Evolutionary conservation across 345 rosid species (phyloP).

Genomic region (Xanthoceras sorbifolium): DNA sequence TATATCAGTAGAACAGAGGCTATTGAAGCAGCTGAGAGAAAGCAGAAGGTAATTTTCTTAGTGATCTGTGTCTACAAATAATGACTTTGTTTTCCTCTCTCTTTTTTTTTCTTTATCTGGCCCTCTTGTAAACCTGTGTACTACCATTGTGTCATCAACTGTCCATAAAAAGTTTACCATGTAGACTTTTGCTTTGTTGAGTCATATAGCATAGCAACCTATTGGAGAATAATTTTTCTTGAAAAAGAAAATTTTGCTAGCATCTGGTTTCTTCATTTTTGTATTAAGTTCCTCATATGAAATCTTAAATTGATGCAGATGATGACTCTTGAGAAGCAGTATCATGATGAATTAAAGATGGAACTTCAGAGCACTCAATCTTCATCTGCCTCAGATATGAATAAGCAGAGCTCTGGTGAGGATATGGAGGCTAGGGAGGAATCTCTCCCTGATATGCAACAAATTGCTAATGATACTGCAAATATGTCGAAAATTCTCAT

Average conservation of each 20-base stretch:
- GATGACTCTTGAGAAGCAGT: slow-evolving; percentile 69
- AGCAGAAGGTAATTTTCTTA: slow-evolving; percentile 49
- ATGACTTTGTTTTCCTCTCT: background rate
- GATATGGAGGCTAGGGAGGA: slow-evolving; percentile 39
- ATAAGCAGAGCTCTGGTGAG: slow-evolving; percentile 25
- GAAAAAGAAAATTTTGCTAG: background rate
- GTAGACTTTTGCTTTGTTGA: background rate
- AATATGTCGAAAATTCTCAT: slow-evolving; percentile 41
- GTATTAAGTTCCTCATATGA: background rate
- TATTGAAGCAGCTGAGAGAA: slow-evolving; percentile 66
- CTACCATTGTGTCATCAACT: background rate
- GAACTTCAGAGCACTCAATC: slow-evolving; percentile 52
- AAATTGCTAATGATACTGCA: slow-evolving; percentile 44
- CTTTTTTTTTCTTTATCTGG: background rate
- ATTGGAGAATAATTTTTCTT: background rate
- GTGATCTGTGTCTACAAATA: background rate
- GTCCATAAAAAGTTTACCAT: background rate
- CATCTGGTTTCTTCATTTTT: background rate
- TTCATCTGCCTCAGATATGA: slow-evolving; percentile 27
- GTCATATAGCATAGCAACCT: background rate
- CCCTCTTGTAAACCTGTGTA: background rate
- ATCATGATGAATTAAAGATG: slow-evolving; percentile 75
- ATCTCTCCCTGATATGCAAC: slow-evolving; percentile 36
- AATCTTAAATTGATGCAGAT: slow-evolving; percentile 45
- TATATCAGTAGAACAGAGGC: slow-evolving; percentile 73